Conservation (phyloP, 345 rosid genomes). For the Boechera divaricarpa region DNA sequence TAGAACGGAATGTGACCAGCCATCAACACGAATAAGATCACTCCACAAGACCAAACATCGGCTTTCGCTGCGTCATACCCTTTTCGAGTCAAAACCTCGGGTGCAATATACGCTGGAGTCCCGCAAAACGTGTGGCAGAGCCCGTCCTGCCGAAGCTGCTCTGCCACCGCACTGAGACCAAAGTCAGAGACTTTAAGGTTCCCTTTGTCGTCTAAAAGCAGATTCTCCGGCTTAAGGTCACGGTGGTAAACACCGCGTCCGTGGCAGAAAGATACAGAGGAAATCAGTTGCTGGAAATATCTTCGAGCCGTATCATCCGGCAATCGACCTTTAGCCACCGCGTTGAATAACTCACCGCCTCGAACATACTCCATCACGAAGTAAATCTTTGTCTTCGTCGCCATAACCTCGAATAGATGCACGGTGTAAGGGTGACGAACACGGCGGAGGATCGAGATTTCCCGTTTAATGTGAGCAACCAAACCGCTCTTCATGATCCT, state of each 20-base stretch:
- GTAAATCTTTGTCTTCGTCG: conserved; percentile 80
- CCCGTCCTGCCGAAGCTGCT: conserved; percentile 71
- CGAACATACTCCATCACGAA: conserved; percentile 86
- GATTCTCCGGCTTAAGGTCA: conserved; percentile 84
- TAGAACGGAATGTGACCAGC: conserved; percentile 82
- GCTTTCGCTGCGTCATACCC: conserved; percentile 89
- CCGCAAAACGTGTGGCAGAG: conserved; percentile 90
- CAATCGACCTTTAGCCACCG: conserved; percentile 70
- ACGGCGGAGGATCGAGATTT: conserved; percentile 87
- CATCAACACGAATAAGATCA: conserved; percentile 76
- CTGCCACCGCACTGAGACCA: conserved; percentile 82
- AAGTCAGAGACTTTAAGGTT: conserved; percentile 85
- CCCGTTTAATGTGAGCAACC: conserved; percentile 76
- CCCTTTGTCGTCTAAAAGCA: conserved; percentile 75
- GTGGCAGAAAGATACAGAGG: conserved; percentile 81
- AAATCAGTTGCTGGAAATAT: conserved; percentile 79
- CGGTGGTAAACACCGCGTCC: conserved; percentile 88
- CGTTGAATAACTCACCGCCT: conserved; percentile 81
- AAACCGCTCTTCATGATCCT: conserved; percentile 67
- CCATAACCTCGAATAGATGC: conserved; percentile 84
- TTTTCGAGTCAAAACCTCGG: conserved; percentile 76
- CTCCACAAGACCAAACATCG: conserved; percentile 95
- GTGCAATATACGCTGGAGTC: conserved; percentile 79
- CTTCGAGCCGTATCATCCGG: conserved; percentile 65
- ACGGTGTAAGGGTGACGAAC: conserved; percentile 88